These are phyloP conservation scores for Fagopyrum esculentum DNA, from an alignment of 148 eudicot genomes.

Conservation along the genomic window DNA sequence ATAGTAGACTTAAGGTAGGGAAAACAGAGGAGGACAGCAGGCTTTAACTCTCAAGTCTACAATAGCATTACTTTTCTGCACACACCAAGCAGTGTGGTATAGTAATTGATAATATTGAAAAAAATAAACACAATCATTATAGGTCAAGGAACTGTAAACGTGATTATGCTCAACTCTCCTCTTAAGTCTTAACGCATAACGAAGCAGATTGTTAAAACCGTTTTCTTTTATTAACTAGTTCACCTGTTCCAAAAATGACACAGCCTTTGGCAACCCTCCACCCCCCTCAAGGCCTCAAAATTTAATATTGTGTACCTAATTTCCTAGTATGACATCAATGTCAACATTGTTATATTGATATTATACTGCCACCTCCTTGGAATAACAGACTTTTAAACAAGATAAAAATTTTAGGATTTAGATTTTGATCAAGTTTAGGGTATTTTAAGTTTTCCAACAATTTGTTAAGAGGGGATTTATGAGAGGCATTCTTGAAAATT, in stretches of 20 bases:
- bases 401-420: background rate
- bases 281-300: background rate
- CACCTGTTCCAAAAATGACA: background rate
- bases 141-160: background rate
- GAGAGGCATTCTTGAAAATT: too few species aligned
- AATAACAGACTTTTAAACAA: background rate
- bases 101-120: background rate
- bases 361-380: background rate
- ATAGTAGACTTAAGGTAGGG: background rate
- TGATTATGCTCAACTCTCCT: background rate
- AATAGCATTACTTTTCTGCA: background rate
- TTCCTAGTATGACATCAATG: background rate
- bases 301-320: background rate
- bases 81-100: background rate
- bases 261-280: background rate
- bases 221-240: background rate
- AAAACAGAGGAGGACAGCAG: background rate
- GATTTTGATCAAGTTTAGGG: too few species aligned
- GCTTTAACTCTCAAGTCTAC: background rate
- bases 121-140: background rate
- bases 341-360: background rate
- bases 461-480: too few species aligned
- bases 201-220: background rate
- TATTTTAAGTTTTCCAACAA: too few species aligned
- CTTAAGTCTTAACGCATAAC: background rate